Evolutionary conservation across 768 basidiomycete genomes (phyloP).

Genomic region (Candolleomyces efflorescens): DNA sequence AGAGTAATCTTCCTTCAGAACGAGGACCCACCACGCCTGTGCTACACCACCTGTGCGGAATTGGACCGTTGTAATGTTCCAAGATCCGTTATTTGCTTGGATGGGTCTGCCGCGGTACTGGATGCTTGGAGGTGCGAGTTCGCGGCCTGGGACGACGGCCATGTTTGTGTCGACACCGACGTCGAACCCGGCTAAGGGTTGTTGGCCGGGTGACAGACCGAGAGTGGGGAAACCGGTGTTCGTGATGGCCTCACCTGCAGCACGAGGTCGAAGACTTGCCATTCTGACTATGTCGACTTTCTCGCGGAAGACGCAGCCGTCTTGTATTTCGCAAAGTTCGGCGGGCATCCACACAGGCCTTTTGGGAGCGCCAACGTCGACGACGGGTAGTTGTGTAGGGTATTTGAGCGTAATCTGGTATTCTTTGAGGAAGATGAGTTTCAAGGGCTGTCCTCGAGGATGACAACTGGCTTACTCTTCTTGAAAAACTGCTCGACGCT

Average conservation of each 20-base stretch:
- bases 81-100: conserved; percentile 55
- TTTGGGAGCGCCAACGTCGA: conserved; percentile 37
- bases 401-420: conserved; percentile 47
- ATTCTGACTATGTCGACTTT: conserved; percentile 59
- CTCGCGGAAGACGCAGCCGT: conserved; percentile 55
- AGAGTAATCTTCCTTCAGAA: conserved; percentile 47
- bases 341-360: conserved; percentile 46
- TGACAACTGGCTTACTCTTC: conserved; percentile 37
- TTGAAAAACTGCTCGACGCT: conserved; percentile 60
- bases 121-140: conserved; percentile 56
- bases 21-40: conserved; percentile 61
- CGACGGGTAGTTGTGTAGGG: conserved; percentile 41
- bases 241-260: conserved; percentile 55
- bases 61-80: conserved; percentile 74
- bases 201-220: conserved; percentile 35
- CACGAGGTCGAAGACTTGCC: conserved; percentile 57
- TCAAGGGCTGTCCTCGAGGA: background rate
- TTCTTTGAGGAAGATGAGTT: conserved; percentile 30
- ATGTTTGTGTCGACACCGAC: conserved; percentile 53
- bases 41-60: conserved; percentile 56
- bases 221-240: conserved; percentile 50
- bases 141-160: conserved; percentile 60
- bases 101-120: conserved; percentile 43
- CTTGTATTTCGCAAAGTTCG: conserved; percentile 60
- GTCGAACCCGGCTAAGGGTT: conserved; percentile 51